Evolutionary conservation across 345 rosid genomes (phyloP), one percentile per base, ranked within the genome.

Genomic region (Populus nigra): DNA sequence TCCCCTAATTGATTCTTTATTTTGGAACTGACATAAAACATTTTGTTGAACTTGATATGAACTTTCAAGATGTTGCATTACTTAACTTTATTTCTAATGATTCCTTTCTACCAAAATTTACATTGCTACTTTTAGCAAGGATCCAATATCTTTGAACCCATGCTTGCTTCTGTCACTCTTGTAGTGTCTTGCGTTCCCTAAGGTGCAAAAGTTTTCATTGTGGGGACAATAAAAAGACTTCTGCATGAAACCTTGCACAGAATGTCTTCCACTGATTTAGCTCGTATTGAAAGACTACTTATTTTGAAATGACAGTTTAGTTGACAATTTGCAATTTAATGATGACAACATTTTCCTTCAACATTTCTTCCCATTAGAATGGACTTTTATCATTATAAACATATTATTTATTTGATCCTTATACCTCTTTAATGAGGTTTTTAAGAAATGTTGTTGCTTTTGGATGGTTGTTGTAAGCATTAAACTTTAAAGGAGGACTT

Each of bases 91-190:
- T 12, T 20, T 35, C 39, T 59, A 31, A 57, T 36, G 49, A 6
- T 75, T 69, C 78, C 47, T 49, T 18, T 35, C 31, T 27, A 65
- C 35, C 36, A 69, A 66, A n/a, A 74, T 29, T 53, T 18, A 43
- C 13, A 7, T 38, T 65, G 45, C 61, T 50, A 41, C 6, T 13
- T 31, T 12, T 33, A 7, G 33, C 29, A 47, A 74, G 47, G 33
- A 41, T 63, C 29, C 25, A 8, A 43, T 7, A 7, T 12, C 47
- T 67, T 1, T 49, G 66, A 15, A 67, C 9, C 15, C 13, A 3
- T 65, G 57, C 53, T 9, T 65, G 59, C 43, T 11, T 36, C 61
- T 73, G 4, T 43, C 45, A 35, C 41, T n/a, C 38, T 17, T 41
- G 17, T 12, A 47, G 63, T 41, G 49, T 5, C 23, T 10, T 20